These are phyloP conservation scores for Coniophora puteana DNA, from an alignment of 1,284 basidiomycete species.

Conservation along the genomic window DNA sequence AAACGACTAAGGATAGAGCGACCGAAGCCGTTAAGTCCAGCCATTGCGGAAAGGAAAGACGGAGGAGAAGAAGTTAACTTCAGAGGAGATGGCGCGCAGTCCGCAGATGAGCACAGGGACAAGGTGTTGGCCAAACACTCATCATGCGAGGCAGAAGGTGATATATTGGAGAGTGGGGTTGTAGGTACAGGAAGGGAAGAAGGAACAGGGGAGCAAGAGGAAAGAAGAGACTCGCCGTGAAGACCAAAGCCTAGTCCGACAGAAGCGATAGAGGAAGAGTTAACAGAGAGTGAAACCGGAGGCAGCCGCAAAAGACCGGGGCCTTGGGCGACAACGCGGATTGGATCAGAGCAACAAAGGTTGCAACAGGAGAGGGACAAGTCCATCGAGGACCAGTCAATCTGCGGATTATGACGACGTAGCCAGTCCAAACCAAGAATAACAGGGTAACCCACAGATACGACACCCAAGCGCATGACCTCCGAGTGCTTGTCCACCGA, in stretches of 20 bases:
- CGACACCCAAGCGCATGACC: slow-evolving; percentile 11
- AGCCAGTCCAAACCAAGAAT: slow-evolving; percentile 33
- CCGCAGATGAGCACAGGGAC: background rate
- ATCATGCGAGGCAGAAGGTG: background rate
- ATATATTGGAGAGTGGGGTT: background rate
- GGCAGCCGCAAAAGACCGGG: slow-evolving; percentile 10
- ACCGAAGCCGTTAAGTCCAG: slow-evolving; percentile 1
- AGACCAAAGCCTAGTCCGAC: slow-evolving; percentile 17
- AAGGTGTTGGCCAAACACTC: background rate
- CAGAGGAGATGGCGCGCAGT: background rate
- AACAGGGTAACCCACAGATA: slow-evolving; percentile 25
- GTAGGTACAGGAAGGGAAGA: background rate
- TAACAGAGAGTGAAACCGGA: background rate
- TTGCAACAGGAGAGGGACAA: slow-evolving; percentile 11
- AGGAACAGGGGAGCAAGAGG: background rate
- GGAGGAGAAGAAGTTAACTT: background rate
- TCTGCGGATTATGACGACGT: slow-evolving; percentile 21
- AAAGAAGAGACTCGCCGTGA: too few species aligned
- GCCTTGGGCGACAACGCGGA: slow-evolving; percentile 10
- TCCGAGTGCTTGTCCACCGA: slow-evolving; percentile 21
- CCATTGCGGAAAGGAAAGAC: background rate
- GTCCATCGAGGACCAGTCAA: slow-evolving; percentile 23
- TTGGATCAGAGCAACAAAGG: slow-evolving; percentile 6
- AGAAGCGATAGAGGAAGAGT: slow-evolving; percentile 6
- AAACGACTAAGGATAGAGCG: background rate